Evolutionary conservation across 768 basidiomycete genomes (phyloP).

Genomic region (Leccinum truebloodii): DNA sequence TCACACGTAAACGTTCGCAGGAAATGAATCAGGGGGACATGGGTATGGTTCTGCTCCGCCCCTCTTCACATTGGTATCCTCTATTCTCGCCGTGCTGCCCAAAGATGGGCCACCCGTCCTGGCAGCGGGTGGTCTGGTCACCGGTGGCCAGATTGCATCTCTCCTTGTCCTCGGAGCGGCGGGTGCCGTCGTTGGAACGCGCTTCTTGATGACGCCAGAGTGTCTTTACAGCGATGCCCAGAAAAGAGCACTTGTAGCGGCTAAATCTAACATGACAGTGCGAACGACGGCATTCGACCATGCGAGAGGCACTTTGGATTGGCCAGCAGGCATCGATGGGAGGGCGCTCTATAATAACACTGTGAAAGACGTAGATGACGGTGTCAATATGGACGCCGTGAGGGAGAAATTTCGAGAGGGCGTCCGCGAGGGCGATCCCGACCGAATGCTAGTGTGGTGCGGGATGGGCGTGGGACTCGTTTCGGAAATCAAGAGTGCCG

Average conservation of each 20-base stretch:
- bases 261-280: conserved; percentile 46
- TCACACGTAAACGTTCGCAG: conserved; percentile 37
- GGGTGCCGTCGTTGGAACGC: conserved; percentile 73
- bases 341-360: conserved; percentile 48
- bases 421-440: conserved; percentile 43
- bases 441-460: conserved; percentile 64
- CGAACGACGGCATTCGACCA: conserved; percentile 67
- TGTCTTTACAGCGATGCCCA: conserved; percentile 56
- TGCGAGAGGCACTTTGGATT: conserved; percentile 54
- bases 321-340: conserved; percentile 65
- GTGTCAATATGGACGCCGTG: conserved; percentile 44
- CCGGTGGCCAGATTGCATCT: conserved; percentile 64
- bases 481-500: conserved; percentile 41
- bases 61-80: conserved; percentile 58
- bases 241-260: conserved; percentile 51
- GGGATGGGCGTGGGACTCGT: conserved; percentile 66
- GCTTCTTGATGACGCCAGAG: conserved; percentile 70
- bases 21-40: conserved; percentile 82
- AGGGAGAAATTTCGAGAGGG: conserved; percentile 49
- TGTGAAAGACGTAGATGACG: conserved; percentile 55
- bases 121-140: conserved; percentile 74
- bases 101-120: conserved; percentile 53
- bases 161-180: conserved; percentile 66
- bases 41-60: conserved; percentile 58
- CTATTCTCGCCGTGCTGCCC: conserved; percentile 47